Evolutionary conservation across 352 stramenopile species (phyloP), one percentile per base, ranked within the genome.

Genomic region (Globisporangium okanoganense): DNA sequence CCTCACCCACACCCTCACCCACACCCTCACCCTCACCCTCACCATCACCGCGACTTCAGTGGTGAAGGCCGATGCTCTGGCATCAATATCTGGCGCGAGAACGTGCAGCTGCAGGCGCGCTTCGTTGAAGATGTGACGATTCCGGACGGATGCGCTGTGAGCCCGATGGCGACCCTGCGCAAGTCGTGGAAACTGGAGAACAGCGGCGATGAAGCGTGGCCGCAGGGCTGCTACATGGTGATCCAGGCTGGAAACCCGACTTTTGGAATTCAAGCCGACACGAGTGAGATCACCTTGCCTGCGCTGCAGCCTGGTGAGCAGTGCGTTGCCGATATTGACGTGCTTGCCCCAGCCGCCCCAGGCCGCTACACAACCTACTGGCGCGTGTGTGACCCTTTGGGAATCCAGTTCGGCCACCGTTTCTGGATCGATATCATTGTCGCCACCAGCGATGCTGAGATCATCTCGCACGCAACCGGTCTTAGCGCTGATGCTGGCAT

Each of bases 401-500:
- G 83, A 54, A 89, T 83, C 25, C 82, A 82, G 47, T 96, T 96
- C 60, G 88, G 88, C 0, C 87, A 96, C 56, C 82, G 87, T 8
- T 82, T 96, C 40, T 96, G 88, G 88, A 81, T 95, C 27, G 87
- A 96, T 60, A 80, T 96, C 47, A 91, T 85, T 33, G 85, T 95
- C 5, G 51, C 49, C 22, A 58, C 33, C 5, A 45, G 44, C 7
- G 65, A 63, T 33, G 56, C 51, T 5, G 59, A 53, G 20, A 61
- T 72, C 49, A 57, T 73, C 29, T 67, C 55, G 22, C 48, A 67
- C 18, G 33, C 65, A 0, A 66, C 61, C 2, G 49, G 62, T 44
- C 35, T 44, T 2, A 16, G 13, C 1, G 57, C 48, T 20, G 60
- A 61, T 3, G 16, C 71, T 3, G 47, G 52, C 29, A 38, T 25